phyloP scores from a whole-genome alignment of 2,329 filamentous ascomycete species.

The Fusarium sp. region DNA sequence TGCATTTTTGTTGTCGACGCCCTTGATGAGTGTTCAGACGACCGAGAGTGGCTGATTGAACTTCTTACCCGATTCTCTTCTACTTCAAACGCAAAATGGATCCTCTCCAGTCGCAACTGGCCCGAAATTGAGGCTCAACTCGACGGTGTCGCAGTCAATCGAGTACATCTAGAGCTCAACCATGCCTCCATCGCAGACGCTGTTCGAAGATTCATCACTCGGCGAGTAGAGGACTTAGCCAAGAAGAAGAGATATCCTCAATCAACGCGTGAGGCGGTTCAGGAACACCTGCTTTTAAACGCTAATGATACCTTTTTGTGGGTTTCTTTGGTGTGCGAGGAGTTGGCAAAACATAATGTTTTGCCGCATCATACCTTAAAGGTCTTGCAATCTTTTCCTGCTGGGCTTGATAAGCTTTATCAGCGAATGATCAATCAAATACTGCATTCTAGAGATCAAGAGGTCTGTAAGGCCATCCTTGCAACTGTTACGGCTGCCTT shows the following conservation, averaged over 20 bases:
- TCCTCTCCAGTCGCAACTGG: neutral
- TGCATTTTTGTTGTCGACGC: neutral
- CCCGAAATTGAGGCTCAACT: fast-evolving
- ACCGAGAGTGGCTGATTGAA: neutral
- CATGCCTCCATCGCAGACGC: neutral
- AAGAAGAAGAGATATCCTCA: fast-evolving
- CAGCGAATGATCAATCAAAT: neutral
- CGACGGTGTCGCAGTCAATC: fast-evolving
- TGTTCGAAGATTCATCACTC: neutral
- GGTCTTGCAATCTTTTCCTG: neutral
- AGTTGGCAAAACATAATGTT: neutral
- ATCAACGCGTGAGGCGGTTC: fast-evolving
- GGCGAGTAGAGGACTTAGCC: fast-evolving
- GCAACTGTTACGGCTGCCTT: neutral
- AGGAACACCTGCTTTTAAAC: fast-evolving
- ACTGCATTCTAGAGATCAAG: fast-evolving
- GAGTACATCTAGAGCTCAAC: neutral
- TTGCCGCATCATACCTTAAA: neutral
- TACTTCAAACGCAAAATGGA: fast-evolving
- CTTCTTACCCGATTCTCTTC: neutral
- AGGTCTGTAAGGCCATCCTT: neutral
- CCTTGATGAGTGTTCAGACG: neutral
- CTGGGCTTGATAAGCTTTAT: neutral
- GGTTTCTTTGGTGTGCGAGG: neutral
- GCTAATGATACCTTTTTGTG: neutral